phyloP scores from a whole-genome alignment of 2,329 filamentous ascomycete genomes.

The Cladophialophora exuberans region DNA sequence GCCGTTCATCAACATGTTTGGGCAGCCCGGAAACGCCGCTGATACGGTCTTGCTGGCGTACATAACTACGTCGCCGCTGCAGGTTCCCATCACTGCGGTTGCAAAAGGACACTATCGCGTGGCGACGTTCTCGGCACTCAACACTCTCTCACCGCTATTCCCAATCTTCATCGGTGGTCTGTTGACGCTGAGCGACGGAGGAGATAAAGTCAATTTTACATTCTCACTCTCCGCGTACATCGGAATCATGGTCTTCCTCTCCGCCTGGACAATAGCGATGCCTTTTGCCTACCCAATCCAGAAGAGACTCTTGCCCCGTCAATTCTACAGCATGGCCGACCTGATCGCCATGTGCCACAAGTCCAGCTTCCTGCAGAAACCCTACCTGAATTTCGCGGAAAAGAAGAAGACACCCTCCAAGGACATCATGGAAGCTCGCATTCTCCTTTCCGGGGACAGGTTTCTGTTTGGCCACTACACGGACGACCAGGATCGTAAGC shows the following conservation, averaged over 20 bases:
- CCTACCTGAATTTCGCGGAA: conserved; percentile 8
- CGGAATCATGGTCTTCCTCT: conserved; percentile 13
- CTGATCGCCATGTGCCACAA: conserved; percentile 17
- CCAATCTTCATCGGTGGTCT: conserved; percentile 21
- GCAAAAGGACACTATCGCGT: conserved; percentile 16
- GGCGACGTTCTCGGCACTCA: conserved; percentile 8
- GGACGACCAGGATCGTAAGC: conserved; percentile 4
- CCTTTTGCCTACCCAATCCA: conserved; percentile 7
- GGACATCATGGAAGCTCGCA: conserved; percentile 12
- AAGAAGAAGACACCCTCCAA: conserved; percentile 8
- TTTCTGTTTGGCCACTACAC: conserved; percentile 14
- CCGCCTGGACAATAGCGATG: not conserved
- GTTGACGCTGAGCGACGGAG: conserved; percentile 1
- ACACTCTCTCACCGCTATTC: conserved; percentile 15
- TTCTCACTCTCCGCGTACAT: conserved; percentile 20
- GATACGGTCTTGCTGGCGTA: conserved; percentile 13
- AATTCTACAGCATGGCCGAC: conserved; percentile 17
- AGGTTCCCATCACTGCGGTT: conserved; percentile 15
- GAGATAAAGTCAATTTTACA: conserved; percentile 1
- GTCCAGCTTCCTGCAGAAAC: conserved; percentile 1
- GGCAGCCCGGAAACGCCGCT: not conserved
- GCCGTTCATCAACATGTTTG: conserved; percentile 19
- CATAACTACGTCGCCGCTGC: conserved; percentile 14
- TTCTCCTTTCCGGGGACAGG: conserved; percentile 9
- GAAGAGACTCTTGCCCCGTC: conserved; percentile 14